These are phyloP conservation scores for Berberis thunbergii DNA, from an alignment of 164 flowering plant genomes.

Conservation along the genomic window DNA sequence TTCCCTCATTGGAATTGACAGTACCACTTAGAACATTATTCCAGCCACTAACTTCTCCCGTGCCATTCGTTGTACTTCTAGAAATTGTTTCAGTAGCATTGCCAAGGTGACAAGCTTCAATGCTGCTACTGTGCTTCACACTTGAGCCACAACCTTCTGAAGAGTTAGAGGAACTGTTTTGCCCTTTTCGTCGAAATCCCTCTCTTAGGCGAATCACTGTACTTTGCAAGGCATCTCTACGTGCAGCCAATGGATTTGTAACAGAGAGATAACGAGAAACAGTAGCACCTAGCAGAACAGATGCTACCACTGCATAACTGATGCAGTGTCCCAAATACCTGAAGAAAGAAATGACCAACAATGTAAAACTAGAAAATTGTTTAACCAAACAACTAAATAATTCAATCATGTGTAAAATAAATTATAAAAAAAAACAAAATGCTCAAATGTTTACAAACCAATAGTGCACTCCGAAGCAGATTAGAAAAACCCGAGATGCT, in stretches of 20 bases:
- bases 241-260: slow-evolving; percentile 81
- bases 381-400: too few species aligned
- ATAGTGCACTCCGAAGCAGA: slow-evolving; percentile 98
- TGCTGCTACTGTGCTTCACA: slow-evolving; percentile 86
- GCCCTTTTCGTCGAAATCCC: slow-evolving; percentile 86
- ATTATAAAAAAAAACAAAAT: not conserved
- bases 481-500: slow-evolving; percentile 80
- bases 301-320: slow-evolving; percentile 94
- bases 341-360: slow-evolving; percentile 12
- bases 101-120: slow-evolving; percentile 67
- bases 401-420: too few species aligned
- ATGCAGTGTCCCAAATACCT: slow-evolving; percentile 99
- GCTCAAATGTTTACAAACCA: slow-evolving; percentile 50
- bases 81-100: slow-evolving; percentile 38
- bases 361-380: too few species aligned
- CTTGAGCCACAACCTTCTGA: slow-evolving; percentile 99
- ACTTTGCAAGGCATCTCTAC: slow-evolving; percentile 95
- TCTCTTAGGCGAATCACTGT: slow-evolving; percentile 95
- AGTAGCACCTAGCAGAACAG: slow-evolving; percentile 89
- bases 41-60: slow-evolving; percentile 57
- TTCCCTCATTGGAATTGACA: slow-evolving; percentile 60
- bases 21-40: slow-evolving; percentile 38
- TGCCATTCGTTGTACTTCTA: slow-evolving; percentile 35
- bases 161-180: slow-evolving; percentile 89
- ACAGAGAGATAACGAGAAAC: slow-evolving; percentile 80